phyloP scores from a whole-genome alignment of 192 early-diverging fungal genomes.

The Backusella parvicylindrica region DNA sequence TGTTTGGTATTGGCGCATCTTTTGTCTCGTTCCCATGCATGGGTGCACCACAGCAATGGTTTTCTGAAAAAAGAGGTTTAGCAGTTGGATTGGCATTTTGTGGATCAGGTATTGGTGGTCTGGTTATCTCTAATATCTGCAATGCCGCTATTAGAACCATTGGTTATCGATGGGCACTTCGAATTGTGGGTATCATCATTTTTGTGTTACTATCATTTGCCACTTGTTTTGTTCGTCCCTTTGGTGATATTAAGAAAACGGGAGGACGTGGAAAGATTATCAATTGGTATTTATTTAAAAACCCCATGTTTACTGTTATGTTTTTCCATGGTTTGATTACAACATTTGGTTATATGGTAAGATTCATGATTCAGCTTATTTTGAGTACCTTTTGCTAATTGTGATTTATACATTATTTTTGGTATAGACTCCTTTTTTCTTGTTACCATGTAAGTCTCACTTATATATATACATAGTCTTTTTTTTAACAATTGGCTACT shows the following conservation, averaged over 20 bases:
- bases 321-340: slow-evolving; percentile 36
- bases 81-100: slow-evolving; percentile 74
- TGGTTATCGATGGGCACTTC: slow-evolving; percentile 64
- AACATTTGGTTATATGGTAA: slow-evolving; percentile 44
- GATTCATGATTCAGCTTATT: slow-evolving; percentile 12
- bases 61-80: slow-evolving; percentile 56
- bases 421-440: slow-evolving; percentile 34
- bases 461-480: not conserved
- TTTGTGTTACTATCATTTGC: slow-evolving; percentile 41
- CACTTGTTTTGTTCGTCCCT: slow-evolving; percentile 37
- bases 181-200: slow-evolving; percentile 54
- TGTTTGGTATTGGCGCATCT: slow-evolving; percentile 70
- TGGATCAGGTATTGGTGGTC: slow-evolving; percentile 72
- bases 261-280: slow-evolving; percentile 29
- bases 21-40: slow-evolving; percentile 65
- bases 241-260: slow-evolving; percentile 12
- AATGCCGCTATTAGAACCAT: slow-evolving; percentile 55
- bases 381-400: not conserved
- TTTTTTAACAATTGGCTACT: not conserved
- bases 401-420: slow-evolving; percentile 6
- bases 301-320: slow-evolving; percentile 30
- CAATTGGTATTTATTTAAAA: slow-evolving; percentile 36
- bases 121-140: slow-evolving; percentile 57
- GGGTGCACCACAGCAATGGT: slow-evolving; percentile 69
- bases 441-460: slow-evolving; percentile 26